Base-by-base conservation (phyloP, 805 yeast genomes). In the Pichia deserticola region DNA sequence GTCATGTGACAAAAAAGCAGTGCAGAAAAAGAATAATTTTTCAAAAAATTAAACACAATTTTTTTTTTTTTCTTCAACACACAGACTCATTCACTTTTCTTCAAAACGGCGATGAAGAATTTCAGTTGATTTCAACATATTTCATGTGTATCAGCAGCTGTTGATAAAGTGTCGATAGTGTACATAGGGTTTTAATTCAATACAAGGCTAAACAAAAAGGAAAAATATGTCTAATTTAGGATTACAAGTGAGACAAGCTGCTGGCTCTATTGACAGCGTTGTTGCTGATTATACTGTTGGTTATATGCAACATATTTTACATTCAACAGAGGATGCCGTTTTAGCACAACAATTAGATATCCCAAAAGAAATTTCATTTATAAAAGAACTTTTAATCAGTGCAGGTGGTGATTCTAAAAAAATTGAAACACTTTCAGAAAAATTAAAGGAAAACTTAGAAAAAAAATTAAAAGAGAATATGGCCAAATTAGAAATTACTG, bases 241-340 rank as follows among this genome's bases (percentile, higher is more conserved):
- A 27, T 54, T 65, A 28, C 89, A 85, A 62, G 81, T 90, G 7
- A 84, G 96, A 53, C 87, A 84, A 65, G 92, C 96, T 0, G 93
- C 83, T 4, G 90, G 96, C 3, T 73, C 85, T 0, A 76, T 93
- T 42, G 99, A 93, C 60, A 83, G 90, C 1, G 80, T 89, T 10
- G 96, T 93, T 20, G 76, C 84, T 1, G 93, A 89, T 54, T 93
- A 93, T 64, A 95, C 96, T 4, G 84, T 84, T 37, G 99, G 99
- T 1, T 93, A 90, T 60, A 84, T 89, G 48, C 83, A 84, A 51
- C 90, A 89, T 69, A 70, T 93, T 20, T 80, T 89, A n/a, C 74
- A 72, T 45, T 74, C 86, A 20, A 88, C 93, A 0, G 83, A 81
- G 55, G 96, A 89, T 65, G 81, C 89, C 33, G 93, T 87, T n/a